Conservation (phyloP, 2,329 filamentous ascomycete genomes). For the Mycosphaerella sp. region DNA sequence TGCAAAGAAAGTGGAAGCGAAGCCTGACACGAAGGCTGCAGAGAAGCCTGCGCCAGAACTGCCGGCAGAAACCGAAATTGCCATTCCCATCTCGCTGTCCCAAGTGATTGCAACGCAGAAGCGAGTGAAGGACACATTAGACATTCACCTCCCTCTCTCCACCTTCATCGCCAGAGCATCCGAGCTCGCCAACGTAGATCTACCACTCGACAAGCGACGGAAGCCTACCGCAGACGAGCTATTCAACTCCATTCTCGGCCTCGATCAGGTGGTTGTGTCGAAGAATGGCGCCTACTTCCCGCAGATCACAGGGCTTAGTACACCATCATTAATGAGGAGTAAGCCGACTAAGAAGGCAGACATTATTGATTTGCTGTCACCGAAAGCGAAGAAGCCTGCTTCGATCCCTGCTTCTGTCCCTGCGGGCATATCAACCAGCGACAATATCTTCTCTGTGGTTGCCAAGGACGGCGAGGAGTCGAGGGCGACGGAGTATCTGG, state of each 20-base stretch:
- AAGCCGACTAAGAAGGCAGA: conserved; percentile 53
- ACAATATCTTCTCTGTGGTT: conserved; percentile 75
- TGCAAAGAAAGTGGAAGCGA: conserved; percentile 39
- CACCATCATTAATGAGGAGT: conserved; percentile 37
- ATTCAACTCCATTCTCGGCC: conserved; percentile 80
- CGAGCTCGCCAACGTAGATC: conserved; percentile 78
- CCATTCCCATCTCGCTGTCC: conserved; percentile 69
- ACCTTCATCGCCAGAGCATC: conserved; percentile 82
- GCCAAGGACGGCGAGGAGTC: conserved; percentile 76
- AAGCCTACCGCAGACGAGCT: conserved; percentile 72
- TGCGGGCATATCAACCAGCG: conserved; percentile 40
- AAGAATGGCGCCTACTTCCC: conserved; percentile 63
- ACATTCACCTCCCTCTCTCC: conserved; percentile 73
- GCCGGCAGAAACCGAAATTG: conserved; percentile 52
- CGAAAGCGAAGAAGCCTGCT: conserved; percentile 38
- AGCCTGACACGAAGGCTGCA: conserved; percentile 43
- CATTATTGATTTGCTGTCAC: conserved; percentile 72
- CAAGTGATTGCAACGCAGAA: conserved; percentile 75
- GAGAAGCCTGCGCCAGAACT: conserved; percentile 40
- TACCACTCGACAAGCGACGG: conserved; percentile 61
- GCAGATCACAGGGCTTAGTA: conserved; percentile 55
- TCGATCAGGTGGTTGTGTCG: conserved; percentile 48
- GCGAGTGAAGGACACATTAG: conserved; percentile 69
- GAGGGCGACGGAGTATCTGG: conserved; percentile 73
- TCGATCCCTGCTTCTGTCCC: conserved; percentile 29